A percentile compares a stretch with the other conserved stretches of the same genome.
Conservation (phyloP, 2,329 filamentous ascomycete species). For the Apiospora arundinis region DNA sequence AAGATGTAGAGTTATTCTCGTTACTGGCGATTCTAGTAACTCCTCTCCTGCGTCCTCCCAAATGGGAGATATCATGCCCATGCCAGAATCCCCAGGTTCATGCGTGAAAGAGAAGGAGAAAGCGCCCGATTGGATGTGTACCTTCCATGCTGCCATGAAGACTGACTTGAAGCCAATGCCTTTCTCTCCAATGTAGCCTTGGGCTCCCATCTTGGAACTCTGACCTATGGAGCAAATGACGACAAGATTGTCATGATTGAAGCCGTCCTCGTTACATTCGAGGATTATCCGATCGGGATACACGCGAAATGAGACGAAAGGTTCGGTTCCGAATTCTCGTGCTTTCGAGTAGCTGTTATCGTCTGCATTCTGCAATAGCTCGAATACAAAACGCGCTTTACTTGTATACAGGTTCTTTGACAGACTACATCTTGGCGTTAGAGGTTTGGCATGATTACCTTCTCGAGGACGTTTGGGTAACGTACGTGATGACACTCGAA, state of each 20-base stretch:
- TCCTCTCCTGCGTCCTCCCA: conserved; percentile 40
- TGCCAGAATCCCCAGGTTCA: conserved; percentile 46
- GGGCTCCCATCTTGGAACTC: conserved; percentile 51
- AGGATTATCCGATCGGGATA: conserved; percentile 46
- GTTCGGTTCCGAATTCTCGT: conserved; percentile 32
- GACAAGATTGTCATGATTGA: conserved; percentile 46
- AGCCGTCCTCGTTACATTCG: conserved; percentile 59
- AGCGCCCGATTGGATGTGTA: conserved; percentile 50
- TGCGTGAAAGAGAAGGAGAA: conserved; percentile 54
- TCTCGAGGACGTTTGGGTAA: background rate
- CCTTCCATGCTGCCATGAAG: conserved; percentile 53
- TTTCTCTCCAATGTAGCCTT: conserved; percentile 56
- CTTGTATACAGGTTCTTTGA: conserved; percentile 50
- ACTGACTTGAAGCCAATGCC: conserved; percentile 60
- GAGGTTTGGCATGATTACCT: background rate
- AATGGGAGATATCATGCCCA: conserved; percentile 57
- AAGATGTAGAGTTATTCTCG: conserved; percentile 47
- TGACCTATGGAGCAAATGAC: conserved; percentile 53
- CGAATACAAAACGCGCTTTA: conserved; percentile 55
- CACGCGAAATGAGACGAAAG: conserved; percentile 45
- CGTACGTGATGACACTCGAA: conserved; percentile 33
- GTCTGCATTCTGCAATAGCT: conserved; percentile 62
- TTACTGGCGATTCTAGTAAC: conserved; percentile 27
- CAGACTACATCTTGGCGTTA: conserved; percentile 38
- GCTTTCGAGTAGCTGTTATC: conserved; percentile 50